Base-by-base conservation (phyloP, 2,329 filamentous ascomycete genomes). In the Nothophaeocryptopus gaeumannii region DNA sequence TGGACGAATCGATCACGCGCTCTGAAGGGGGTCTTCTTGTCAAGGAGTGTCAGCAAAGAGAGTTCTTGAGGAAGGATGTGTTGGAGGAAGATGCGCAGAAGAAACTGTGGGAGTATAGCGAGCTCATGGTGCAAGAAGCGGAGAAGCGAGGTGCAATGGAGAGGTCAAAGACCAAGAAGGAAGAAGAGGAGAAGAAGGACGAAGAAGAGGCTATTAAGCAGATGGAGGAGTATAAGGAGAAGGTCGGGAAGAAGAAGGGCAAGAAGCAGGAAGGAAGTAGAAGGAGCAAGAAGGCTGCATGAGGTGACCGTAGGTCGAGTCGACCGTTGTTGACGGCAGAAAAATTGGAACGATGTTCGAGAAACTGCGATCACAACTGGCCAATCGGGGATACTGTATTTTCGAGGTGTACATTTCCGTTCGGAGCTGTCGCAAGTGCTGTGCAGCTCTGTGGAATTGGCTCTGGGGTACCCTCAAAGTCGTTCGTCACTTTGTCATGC, bases 81-180 rank as follows among this genome's bases (percentile, higher is more conserved):
- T 38, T 79, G 57, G 87, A 95, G 64, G 90, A 95, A 57, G 80
- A 79, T 14, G 72, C 88, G 29, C 90, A 89, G 51, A 90, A 95
- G 78, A 82, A 84, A 67, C 74, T 99, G 12, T 99, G 92, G 92
- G 82, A 95, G 65, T 84, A 88, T 51, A 96, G 88, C 65, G 91
- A 96, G 63, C 83, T 82, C 65, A 81, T 95, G 56, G 85, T 97
- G 48, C 85, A 95, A 67, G 79, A 80, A 60, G 80, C 85, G 11
- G 91, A 97, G 70, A 95, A 88, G 73, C 82, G 86, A 65, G 81
- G 85, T 16, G 90, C 90, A 8, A 72, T 81, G 42, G 79, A 77
- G 50, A 71, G 82, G 50, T 79, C 78, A 39, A 68, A 76, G 48
- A 74, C 75, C 58, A 86, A 85, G 69, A 83, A 80, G 57, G 65